These are phyloP conservation scores for Fusarium sp. DNA, from an alignment of 2,329 filamentous ascomycete species.

Conservation along the genomic window DNA sequence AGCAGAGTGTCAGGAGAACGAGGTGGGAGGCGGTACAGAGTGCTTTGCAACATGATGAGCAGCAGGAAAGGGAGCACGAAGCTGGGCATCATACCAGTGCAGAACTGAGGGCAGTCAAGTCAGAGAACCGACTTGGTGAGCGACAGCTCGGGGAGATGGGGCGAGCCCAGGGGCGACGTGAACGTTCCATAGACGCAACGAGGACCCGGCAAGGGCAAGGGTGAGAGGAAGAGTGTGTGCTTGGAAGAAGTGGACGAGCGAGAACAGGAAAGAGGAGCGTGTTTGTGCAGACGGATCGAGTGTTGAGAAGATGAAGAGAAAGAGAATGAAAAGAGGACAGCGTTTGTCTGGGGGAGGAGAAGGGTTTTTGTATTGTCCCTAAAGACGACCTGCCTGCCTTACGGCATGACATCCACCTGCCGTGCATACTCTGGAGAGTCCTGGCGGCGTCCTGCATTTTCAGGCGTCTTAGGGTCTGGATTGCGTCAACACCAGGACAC, in stretches of 20 bases:
- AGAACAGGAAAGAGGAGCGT: background rate
- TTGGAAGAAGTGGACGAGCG: background rate
- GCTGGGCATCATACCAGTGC: background rate
- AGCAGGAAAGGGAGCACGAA: background rate
- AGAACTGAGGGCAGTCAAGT: background rate
- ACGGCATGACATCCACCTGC: slow-evolving; percentile 7
- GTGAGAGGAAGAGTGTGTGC: background rate
- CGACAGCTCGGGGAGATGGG: background rate
- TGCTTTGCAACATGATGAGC: background rate
- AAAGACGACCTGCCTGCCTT: background rate
- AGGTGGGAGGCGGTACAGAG: background rate
- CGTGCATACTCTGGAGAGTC: slow-evolving; percentile 6
- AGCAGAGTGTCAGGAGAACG: background rate
- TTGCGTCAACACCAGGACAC: slow-evolving; percentile 14
- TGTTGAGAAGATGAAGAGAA: background rate
- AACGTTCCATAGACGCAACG: slow-evolving; percentile 31
- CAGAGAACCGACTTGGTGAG: background rate
- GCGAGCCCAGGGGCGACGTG: slow-evolving; percentile 13
- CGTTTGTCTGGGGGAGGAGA: background rate
- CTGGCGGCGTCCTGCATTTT: background rate
- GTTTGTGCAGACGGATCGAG: background rate
- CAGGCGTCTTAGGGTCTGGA: background rate
- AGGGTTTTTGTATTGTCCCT: background rate
- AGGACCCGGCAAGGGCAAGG: slow-evolving; percentile 5
- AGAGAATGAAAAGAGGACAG: background rate